A percentile compares a stretch with the other conserved stretches of the same genome.
phyloP scores from a whole-genome alignment of 2,329 filamentous ascomycete species.

The Botrytis fabae region DNA sequence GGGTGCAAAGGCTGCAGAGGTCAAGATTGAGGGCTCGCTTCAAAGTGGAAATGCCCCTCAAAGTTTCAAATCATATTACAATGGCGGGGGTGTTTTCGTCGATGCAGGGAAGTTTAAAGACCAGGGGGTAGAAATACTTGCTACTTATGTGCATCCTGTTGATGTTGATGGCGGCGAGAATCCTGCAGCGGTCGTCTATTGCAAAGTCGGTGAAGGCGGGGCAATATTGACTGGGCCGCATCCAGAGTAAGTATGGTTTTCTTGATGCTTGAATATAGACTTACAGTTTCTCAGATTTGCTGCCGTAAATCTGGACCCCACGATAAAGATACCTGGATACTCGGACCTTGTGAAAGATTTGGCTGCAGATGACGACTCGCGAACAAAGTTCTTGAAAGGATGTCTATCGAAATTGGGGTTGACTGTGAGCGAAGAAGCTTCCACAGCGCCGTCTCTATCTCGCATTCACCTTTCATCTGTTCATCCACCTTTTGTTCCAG shows the following conservation, averaged over 20 bases:
- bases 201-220: conserved; percentile 77
- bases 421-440: conserved; percentile 68
- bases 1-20: conserved; percentile 70
- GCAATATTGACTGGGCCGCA: conserved; percentile 84
- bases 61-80: conserved; percentile 79
- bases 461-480: conserved; percentile 77
- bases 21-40: conserved; percentile 65
- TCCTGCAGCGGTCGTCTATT: conserved; percentile 78
- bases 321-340: conserved; percentile 68
- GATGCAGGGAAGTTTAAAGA: conserved; percentile 64
- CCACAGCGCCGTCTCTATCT: conserved; percentile 76
- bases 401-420: conserved; percentile 80
- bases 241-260: conserved; percentile 68
- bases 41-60: conserved; percentile 54
- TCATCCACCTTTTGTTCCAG: conserved; percentile 61
- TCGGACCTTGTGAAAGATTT: conserved; percentile 67
- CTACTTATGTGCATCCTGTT: conserved; percentile 72
- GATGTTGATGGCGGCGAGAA: conserved; percentile 77
- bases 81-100: conserved; percentile 92
- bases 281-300: conserved; percentile 66
- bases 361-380: conserved; percentile 65
- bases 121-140: conserved; percentile 75
- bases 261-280: neutral
- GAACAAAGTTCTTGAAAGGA: conserved; percentile 74
- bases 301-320: conserved; percentile 70